A percentile compares a stretch with the other conserved stretches of the same genome.
phyloP scores from a whole-genome alignment of 352 stramenopile genomes.

The Hyaloperonospora brassicae region DNA sequence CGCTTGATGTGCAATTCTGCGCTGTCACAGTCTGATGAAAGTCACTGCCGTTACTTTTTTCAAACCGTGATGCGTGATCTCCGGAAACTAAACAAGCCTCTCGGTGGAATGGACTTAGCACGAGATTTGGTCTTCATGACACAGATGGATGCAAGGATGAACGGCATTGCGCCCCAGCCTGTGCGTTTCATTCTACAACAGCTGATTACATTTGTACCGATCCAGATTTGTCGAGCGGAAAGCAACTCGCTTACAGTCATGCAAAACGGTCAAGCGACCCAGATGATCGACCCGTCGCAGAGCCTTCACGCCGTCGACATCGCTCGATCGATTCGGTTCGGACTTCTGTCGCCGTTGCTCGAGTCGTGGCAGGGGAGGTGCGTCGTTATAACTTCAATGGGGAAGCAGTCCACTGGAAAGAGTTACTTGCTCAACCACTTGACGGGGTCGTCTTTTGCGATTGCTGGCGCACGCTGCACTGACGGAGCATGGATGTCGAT shows the following conservation, averaged over 20 bases:
- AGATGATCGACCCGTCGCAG: slow-evolving; percentile 13
- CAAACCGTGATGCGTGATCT: slow-evolving; percentile 42
- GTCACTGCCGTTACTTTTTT: slow-evolving; percentile 22
- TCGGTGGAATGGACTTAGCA: slow-evolving; percentile 32
- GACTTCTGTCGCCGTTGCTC: slow-evolving; percentile 28
- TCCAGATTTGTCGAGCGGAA: slow-evolving; percentile 69
- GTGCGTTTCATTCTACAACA: slow-evolving; percentile 18
- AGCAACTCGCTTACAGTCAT: slow-evolving; percentile 53
- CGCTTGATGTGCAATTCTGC: slow-evolving; percentile 17
- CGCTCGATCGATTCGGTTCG: slow-evolving; percentile 39
- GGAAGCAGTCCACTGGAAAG: slow-evolving; percentile 73
- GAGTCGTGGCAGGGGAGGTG: slow-evolving; percentile 33
- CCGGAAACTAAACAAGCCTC: slow-evolving; percentile 47
- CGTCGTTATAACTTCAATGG: slow-evolving; percentile 38
- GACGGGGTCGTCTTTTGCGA: slow-evolving; percentile 63
- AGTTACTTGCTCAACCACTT: slow-evolving; percentile 78
- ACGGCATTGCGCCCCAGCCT: neutral
- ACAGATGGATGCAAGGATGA: neutral
- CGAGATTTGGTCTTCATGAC: slow-evolving; percentile 16
- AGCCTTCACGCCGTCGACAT: slow-evolving; percentile 37
- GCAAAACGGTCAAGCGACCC: slow-evolving; percentile 30
- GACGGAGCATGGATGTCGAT: slow-evolving; percentile 41
- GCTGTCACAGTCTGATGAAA: slow-evolving; percentile 2
- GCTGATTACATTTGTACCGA: slow-evolving; percentile 59
- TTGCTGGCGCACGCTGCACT: slow-evolving; percentile 35